Base-by-base conservation (phyloP, 331 rosid species). In the Quercus lobata region DNA sequence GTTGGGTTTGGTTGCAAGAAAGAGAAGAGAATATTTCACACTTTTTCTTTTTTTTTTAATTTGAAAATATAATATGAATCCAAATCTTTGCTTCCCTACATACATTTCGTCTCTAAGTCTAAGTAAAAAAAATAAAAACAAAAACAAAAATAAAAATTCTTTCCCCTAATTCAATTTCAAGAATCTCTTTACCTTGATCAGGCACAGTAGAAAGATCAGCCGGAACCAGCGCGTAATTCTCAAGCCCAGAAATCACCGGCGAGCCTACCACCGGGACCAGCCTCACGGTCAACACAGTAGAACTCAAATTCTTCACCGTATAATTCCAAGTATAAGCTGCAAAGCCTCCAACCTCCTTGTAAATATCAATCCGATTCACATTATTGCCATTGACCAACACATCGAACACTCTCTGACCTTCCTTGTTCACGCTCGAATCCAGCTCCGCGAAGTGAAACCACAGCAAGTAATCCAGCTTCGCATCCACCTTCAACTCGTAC, bases 401-500 rank as follows among this genome's bases (percentile, higher is more conserved):
- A 52, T 95, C 94, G 32, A 91, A 93, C 79, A 95, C 93, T 76
- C 98, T 91, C 83, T 88, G 88, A 41, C 93, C 93, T 0, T 78
- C 90, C 79, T 57, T 89, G 73, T 53, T 88, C 86, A 95, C 93
- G 19, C 62, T 81, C 62, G 86, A 66, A 68, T 91, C 93, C 14
- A 95, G 89, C 85, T 95, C 99, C 2, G 94, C 97, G 12, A 95
- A 95, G 88, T 95, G 99, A 57, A 95, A 62, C 99, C 97, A 93
- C 84, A 95, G 37, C 76, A 91, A 75, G 78, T 95, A 95, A 75
- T 95, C 98, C n/a, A 91, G 90, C 90, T 93, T 93, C 19, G 99
- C 98, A 49, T 95, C 99, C 77, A 95, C 97, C 9, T 7, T 57
- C 83, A 95, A 81, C 57, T 83, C 76, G 73, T 93, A 95, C 77